A percentile compares a stretch with the other conserved stretches of the same genome.
phyloP scores from a whole-genome alignment of 805 yeast species.

The Zygosaccharomyces siamensis region DNA sequence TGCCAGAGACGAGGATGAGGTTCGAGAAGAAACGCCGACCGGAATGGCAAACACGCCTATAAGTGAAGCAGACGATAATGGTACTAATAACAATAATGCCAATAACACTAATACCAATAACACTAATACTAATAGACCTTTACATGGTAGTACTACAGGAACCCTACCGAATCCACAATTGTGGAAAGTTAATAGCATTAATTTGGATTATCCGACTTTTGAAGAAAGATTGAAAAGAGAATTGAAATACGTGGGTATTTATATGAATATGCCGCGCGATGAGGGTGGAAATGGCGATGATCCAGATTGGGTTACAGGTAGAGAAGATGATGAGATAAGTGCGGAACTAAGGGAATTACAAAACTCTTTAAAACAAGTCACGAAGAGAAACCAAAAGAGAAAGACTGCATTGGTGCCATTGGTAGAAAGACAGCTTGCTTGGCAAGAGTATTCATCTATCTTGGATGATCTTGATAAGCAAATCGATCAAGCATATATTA shows the following conservation, averaged over 20 bases:
- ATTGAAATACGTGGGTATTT: constrained; percentile 83
- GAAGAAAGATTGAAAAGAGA: constrained; percentile 89
- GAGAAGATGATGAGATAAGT: constrained; percentile 93
- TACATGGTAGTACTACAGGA: constrained; percentile 26
- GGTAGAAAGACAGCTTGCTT: constrained; percentile 84
- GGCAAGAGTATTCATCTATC: constrained; percentile 88
- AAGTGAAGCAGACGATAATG: constrained; percentile 16
- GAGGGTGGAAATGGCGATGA: constrained; percentile 33
- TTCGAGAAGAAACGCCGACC: constrained; percentile 17
- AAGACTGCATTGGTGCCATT: constrained; percentile 63
- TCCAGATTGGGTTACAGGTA: constrained; percentile 62
- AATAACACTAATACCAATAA: not conserved
- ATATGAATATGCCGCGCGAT: constrained; percentile 49
- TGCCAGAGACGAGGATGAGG: constrained; percentile 13
- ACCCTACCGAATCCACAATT: constrained; percentile 42
- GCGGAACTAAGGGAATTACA: constrained; percentile 76
- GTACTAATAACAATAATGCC: not conserved
- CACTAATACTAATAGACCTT: not conserved
- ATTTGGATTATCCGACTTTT: constrained; percentile 67
- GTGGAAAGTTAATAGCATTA: constrained; percentile 43
- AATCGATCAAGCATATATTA: constrained; percentile 87
- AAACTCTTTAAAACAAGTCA: constrained; percentile 55
- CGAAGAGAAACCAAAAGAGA: constrained; percentile 59
- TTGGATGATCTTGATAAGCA: constrained; percentile 93
- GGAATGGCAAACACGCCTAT: constrained; percentile 21